These are phyloP conservation scores for Trichoderma orchidacearum DNA, from an alignment of 495 filamentous ascomycete species.

Conservation along the genomic window DNA sequence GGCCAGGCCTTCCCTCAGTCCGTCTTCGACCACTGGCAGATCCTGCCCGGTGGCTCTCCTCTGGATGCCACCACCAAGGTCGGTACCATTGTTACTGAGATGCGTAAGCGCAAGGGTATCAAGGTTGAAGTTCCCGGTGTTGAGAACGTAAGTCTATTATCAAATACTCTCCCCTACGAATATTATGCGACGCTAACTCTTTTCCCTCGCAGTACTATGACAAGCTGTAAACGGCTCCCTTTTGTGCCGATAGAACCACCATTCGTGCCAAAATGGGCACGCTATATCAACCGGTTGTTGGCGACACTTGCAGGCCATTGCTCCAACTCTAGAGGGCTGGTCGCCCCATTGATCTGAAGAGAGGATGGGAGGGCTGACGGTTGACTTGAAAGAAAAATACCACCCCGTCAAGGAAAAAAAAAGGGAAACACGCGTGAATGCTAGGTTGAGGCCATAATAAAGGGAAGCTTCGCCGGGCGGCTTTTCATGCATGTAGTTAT, in stretches of 20 bases:
- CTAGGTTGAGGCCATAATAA: not conserved
- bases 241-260: constrained; percentile 16
- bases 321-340: not conserved
- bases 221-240: constrained; percentile 65
- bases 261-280: constrained; percentile 2
- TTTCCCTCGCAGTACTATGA: constrained; percentile 71
- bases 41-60: constrained; percentile 86
- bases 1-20: constrained; percentile 98
- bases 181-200: constrained; percentile 38
- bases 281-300: not conserved
- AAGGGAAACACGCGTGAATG: not conserved
- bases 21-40: constrained; percentile 97
- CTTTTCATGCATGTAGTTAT: constrained; percentile 1
- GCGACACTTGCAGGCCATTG: not conserved
- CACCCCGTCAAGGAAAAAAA: not conserved
- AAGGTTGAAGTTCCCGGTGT: constrained; percentile 83
- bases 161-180: not conserved
- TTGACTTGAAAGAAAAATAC: not conserved
- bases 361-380: not conserved
- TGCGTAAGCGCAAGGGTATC: constrained; percentile 99
- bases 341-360: not conserved
- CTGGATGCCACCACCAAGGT: constrained; percentile 76
- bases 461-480: not conserved
- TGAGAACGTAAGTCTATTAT: constrained; percentile 71
- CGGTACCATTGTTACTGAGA: constrained; percentile 70